Percentiles rank a stretch among this genome's conserved stretches.
Evolutionary conservation across 495 filamentous ascomycete genomes (phyloP).

Genomic region (Collariella sp.): DNA sequence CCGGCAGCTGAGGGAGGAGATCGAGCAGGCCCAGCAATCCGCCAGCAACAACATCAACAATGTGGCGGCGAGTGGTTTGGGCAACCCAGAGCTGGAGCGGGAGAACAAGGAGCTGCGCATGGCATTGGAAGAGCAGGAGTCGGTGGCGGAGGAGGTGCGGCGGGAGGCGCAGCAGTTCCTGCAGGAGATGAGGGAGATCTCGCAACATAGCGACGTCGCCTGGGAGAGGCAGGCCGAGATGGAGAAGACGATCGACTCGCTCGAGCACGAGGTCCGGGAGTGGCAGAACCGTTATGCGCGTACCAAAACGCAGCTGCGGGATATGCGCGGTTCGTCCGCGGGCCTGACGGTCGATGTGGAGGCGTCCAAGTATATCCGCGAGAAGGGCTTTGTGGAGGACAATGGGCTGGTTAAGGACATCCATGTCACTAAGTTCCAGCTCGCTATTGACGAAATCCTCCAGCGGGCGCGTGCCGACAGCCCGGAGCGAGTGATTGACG

Average conservation of each 20-base stretch:
- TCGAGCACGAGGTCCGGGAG: constrained; percentile 74
- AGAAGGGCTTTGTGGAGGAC: constrained; percentile 60
- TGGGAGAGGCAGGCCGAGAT: constrained; percentile 76
- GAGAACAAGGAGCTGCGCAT: constrained; percentile 65
- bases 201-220: constrained; percentile 65
- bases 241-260: constrained; percentile 56
- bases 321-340: constrained; percentile 68
- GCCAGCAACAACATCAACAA: constrained; percentile 16
- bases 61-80: constrained; percentile 17
- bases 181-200: constrained; percentile 79
- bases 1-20: constrained; percentile 53
- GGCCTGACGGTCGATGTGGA: constrained; percentile 62
- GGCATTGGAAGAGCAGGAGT: constrained; percentile 63
- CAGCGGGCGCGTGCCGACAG: constrained; percentile 63
- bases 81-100: constrained; percentile 54
- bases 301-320: constrained; percentile 76
- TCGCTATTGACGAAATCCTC: constrained; percentile 89
- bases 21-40: constrained; percentile 44
- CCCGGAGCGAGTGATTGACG: constrained; percentile 60
- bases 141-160: constrained; percentile 83
- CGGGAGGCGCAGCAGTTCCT: constrained; percentile 77
- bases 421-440: constrained; percentile 90
- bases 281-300: constrained; percentile 87
- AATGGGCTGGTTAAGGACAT: constrained; percentile 80
- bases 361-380: constrained; percentile 51